phyloP scores from a whole-genome alignment of 345 rosid genomes.

The Linum usitatissimum region DNA sequence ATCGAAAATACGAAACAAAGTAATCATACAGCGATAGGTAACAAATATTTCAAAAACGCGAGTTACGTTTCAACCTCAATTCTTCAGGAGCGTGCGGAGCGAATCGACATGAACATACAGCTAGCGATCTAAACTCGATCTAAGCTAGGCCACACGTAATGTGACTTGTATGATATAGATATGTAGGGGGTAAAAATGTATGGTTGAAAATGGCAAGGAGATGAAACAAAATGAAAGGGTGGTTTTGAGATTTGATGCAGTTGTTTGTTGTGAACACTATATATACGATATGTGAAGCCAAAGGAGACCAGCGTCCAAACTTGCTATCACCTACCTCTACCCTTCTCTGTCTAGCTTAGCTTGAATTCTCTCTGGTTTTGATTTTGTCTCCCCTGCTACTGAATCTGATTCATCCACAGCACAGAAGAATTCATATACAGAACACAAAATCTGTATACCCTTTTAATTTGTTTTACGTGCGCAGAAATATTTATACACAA shows the following conservation, averaged over 20 bases:
- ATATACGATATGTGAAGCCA: conserved; percentile 38
- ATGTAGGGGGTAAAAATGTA: too few species aligned
- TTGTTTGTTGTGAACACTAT: conserved; percentile 11
- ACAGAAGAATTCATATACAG: too few species aligned
- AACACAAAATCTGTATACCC: conserved; percentile 14
- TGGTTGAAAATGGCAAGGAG: background rate
- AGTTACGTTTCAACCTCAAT: too few species aligned
- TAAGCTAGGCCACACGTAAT: too few species aligned
- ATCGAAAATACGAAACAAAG: too few species aligned
- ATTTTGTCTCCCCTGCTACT: conserved; percentile 12
- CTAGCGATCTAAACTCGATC: too few species aligned
- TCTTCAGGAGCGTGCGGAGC: too few species aligned
- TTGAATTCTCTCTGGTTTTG: background rate
- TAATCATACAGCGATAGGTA: too few species aligned
- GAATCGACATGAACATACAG: too few species aligned
- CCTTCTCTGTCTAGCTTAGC: background rate
- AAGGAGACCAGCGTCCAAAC: conserved; percentile 34
- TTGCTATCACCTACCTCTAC: conserved; percentile 30
- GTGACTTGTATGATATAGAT: too few species aligned
- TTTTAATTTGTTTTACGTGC: conserved; percentile 7
- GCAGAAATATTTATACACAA: conserved; percentile 11
- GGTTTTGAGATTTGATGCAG: conserved; percentile 6
- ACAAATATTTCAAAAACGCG: too few species aligned
- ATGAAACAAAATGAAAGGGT: background rate
- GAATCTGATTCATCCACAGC: conserved; percentile 22